Evolutionary conservation across 176 grass and related monocot genomes (phyloP).

Genomic region (Cenchrus americanus): DNA sequence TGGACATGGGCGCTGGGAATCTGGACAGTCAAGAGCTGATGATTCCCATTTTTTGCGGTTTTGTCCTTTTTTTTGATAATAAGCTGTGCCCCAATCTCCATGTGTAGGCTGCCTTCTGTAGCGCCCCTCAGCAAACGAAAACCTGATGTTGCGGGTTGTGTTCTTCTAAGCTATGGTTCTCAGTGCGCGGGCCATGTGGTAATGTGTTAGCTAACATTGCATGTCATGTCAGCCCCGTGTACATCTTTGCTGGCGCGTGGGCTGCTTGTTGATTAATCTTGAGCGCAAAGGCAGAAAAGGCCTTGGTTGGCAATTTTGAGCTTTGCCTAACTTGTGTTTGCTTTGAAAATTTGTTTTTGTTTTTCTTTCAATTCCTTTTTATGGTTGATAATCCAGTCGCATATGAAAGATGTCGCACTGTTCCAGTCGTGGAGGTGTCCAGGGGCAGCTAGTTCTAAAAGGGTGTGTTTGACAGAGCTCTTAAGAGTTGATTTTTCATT

Average conservation of each 20-base stretch:
- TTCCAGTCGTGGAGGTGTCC: not conserved
- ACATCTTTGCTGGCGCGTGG: not conserved
- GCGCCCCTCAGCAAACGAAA: constrained; percentile 4
- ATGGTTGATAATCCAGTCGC: not conserved
- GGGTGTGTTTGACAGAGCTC: no score
- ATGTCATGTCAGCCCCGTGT: not conserved
- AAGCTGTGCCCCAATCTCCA: constrained; percentile 27
- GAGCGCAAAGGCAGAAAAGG: not conserved
- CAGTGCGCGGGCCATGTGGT: not conserved
- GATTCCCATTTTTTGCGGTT: constrained; percentile 20
- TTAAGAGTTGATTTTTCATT: no score
- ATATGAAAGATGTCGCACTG: not conserved
- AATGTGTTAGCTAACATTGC: not conserved
- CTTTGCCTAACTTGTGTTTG: not conserved
- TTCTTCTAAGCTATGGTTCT: not conserved
- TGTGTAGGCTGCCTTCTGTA: constrained; percentile 22
- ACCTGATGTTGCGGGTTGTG: not conserved
- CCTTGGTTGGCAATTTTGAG: not conserved
- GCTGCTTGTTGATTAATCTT: not conserved
- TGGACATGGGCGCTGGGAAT: constrained; percentile 6
- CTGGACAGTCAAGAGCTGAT: not conserved
- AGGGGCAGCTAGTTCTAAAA: not conserved
- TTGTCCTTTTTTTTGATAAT: not conserved
- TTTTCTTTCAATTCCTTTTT: not conserved
- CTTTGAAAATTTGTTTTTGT: not conserved